phyloP scores from a whole-genome alignment of 345 rosid genomes.

The Ceriops tagal region DNA sequence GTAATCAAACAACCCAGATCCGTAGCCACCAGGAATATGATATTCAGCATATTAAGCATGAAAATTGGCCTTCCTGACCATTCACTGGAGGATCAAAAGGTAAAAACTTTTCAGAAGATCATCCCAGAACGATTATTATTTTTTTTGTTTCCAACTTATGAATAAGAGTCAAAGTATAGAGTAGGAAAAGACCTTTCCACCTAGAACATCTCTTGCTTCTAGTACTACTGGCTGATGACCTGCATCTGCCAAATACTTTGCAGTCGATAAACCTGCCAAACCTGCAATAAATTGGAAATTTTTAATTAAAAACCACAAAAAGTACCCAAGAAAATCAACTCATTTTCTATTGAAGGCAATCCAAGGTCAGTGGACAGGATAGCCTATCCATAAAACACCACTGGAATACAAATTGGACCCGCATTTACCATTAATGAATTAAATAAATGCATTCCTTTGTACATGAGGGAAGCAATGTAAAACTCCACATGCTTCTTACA shows the following conservation, averaged over 20 bases:
- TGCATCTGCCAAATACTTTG: conserved; percentile 92
- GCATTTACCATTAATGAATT: neutral
- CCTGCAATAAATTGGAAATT: conserved; percentile 40
- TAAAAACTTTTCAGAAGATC: neutral
- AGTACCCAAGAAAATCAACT: too few relatives aligned
- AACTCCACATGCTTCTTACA: neutral
- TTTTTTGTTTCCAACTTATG: conserved; percentile 2
- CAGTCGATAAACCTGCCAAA: conserved; percentile 92
- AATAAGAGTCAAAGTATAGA: conserved; percentile 1
- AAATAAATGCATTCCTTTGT: too few relatives aligned
- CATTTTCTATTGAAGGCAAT: neutral
- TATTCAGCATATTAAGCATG: too few relatives aligned
- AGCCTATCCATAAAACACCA: neutral
- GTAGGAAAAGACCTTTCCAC: conserved; percentile 74
- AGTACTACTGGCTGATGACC: conserved; percentile 79
- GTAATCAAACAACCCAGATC: too few relatives aligned
- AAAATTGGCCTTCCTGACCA: too few relatives aligned
- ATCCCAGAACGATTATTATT: neutral
- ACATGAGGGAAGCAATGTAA: too few relatives aligned
- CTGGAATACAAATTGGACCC: neutral
- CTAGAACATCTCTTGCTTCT: conserved; percentile 91
- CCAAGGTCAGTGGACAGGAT: neutral
- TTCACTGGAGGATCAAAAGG: too few relatives aligned
- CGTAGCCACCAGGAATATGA: too few relatives aligned
- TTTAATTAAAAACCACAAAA: neutral